Evolutionary conservation across 306 rosid species (phyloP), one percentile per base, ranked within the genome.

Genomic region (Vachellia collinsii): DNA sequence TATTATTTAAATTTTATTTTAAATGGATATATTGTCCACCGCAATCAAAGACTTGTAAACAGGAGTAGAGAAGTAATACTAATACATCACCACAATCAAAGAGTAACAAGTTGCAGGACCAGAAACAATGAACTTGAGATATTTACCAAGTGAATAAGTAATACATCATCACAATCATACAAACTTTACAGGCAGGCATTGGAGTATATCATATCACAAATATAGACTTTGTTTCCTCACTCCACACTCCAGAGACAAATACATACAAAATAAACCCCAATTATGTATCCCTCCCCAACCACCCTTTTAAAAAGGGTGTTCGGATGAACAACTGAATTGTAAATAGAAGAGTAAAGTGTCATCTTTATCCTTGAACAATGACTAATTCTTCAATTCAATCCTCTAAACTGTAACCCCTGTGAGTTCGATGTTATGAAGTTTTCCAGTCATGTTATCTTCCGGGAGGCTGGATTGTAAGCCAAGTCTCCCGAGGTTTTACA

Each of bases 121-220:
- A 50, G 69, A 80, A 72, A 61, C 83, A 86, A 73, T 73, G 81
- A 80, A 74, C 23, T 58, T 66, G 39, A 14, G 34, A 39, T 81
- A 81, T 61, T 68, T 74, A 81, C 71, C 72, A 67, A 41, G 72
- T 70, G 50, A 67, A 67, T n/a, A 56, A 70, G 72, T 74, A 73
- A 81, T 80, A 72, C 74, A 72, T 39, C n/a, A 81, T 58, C 70
- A 81, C 78, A 81, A 58, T 81, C 53, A 67, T 65, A 73, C 83
- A 81, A 85, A 74, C 80, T 59, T 85, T 81, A 81, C 88, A 78
- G 77, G 13, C 48, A 66, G 12, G 29, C 76, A 85, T 25, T 20
- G 79, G 76, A 77, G 82, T 72, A 41, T 72, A 41, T 41, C 72
- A 85, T 76, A 77, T 56, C 46, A 78, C 85, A 84, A 76, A 80